A percentile compares a stretch with the other conserved stretches of the same genome.
These are phyloP conservation scores for Magnaporthiopsis poae DNA, from an alignment of 2,329 filamentous ascomycete species.

Conservation along the genomic window DNA sequence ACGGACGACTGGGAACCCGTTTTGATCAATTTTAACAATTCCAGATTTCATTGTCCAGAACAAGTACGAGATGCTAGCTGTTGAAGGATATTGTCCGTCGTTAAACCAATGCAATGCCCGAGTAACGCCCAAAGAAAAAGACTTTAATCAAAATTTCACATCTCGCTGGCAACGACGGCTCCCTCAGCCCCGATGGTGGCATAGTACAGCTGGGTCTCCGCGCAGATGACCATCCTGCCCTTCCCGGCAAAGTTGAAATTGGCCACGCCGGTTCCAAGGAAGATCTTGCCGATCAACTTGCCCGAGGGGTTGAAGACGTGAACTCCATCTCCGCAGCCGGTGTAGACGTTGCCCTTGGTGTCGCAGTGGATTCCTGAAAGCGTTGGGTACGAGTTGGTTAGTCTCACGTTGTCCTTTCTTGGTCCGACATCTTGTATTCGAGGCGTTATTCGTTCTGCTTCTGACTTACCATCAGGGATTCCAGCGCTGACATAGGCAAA, in stretches of 20 bases:
- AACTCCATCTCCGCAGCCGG: constrained; percentile 40
- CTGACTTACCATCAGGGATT: constrained; percentile 44
- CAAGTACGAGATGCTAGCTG: no score
- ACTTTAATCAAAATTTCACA: constrained; percentile 26
- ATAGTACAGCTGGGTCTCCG: constrained; percentile 31
- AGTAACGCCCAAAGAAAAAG: neutral
- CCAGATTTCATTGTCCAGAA: no score
- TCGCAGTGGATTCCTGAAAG: constrained; percentile 43
- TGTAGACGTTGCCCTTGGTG: constrained; percentile 44
- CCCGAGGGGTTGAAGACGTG: constrained; percentile 39
- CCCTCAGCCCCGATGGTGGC: constrained; percentile 23
- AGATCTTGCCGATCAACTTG: constrained; percentile 47
- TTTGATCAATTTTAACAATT: no score
- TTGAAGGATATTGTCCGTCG: no score
- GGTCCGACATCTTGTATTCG: constrained; percentile 19
- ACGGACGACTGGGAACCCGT: no score
- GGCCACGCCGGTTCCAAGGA: constrained; percentile 35
- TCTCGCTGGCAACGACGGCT: constrained; percentile 10
- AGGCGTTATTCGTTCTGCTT: neutral
- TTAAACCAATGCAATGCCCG: no score
- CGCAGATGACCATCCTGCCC: constrained; percentile 31
- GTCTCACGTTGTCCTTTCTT: no score
- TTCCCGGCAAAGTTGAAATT: constrained; percentile 40
- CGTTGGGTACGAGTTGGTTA: constrained; percentile 17
- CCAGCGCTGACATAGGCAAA: constrained; percentile 48